Evolutionary conservation across 176 grass and related monocot genomes (phyloP).

Genomic region (Aegilops speltoides): DNA sequence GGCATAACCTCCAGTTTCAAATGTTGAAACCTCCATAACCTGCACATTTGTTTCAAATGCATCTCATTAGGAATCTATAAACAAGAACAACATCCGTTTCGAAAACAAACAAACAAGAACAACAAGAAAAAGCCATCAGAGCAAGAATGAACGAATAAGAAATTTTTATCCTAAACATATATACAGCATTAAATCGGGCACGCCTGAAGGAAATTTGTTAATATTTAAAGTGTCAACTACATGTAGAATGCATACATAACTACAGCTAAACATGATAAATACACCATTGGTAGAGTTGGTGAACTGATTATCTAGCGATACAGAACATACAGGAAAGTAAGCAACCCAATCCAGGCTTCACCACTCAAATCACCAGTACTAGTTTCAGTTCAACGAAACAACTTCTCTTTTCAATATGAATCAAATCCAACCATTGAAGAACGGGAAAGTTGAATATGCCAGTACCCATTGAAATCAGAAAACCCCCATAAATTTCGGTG

Average conservation of each 20-base stretch:
- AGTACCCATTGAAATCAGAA: too few relatives aligned
- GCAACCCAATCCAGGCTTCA: background rate
- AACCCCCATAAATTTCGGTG: too few relatives aligned
- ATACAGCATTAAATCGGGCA: too few relatives aligned
- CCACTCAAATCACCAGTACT: too few relatives aligned
- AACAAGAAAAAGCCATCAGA: background rate
- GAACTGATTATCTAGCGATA: background rate
- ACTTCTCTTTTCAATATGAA: too few relatives aligned
- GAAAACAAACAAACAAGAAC: background rate
- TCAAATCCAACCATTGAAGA: too few relatives aligned
- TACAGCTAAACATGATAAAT: background rate
- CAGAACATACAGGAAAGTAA: background rate
- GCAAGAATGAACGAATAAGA: background rate
- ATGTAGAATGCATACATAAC: background rate
- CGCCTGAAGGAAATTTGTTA: background rate
- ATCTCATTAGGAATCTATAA: background rate
- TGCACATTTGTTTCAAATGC: slow-evolving; percentile 9
- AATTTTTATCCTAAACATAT: background rate
- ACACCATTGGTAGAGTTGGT: background rate
- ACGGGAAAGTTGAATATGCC: too few relatives aligned
- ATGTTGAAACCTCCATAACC: slow-evolving; percentile 57
- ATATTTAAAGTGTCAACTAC: background rate
- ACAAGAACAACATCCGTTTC: background rate
- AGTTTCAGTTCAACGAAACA: too few relatives aligned
- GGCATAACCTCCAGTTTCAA: slow-evolving; percentile 46